Base-by-base conservation (phyloP, 208 protist species). In the Leishmania martiniquensis region DNA sequence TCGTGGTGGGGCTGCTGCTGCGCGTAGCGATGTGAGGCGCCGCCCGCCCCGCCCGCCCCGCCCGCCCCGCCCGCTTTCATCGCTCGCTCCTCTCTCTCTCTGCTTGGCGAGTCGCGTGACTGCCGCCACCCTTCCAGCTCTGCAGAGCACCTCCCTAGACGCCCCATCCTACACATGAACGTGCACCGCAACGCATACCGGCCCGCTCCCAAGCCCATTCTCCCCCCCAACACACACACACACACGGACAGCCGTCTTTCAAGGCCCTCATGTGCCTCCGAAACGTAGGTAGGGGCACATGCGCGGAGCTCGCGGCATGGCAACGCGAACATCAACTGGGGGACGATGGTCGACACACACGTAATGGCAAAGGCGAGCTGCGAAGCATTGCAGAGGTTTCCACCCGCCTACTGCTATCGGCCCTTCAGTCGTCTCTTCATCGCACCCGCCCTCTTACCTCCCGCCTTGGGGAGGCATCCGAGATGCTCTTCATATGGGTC, bases 1-100 rank as follows among this genome's bases (percentile, higher is more conserved):
- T 87, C 4, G 63, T 92, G 5, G 62, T 92, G 5, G 77, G 79
- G 32, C 52, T 90, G 3, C 77, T 90, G 9, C 44, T 89, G 55
- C 75, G 74, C 22, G 63, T 89, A 9, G 71, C 55, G 6, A 39
- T 37, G 13, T 84, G 72, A 76, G 59, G 39, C 42, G 42, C 25
- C 42, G 3, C 42, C 4, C 25, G 39, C 25, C 65, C 49, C n/a
- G n/a, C 57, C 29, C 29, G n/a, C 12, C 10, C n/a, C 10, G 10
- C n/a, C n/a, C 9, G 9, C 32, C 55, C 5, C 29, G 6, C 25
- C 29, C 54, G 12, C 25, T 32, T 59, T n/a, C 29, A 37, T 34
- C 29, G n/a, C 20, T 29, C 1, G 13, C 10, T n/a, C 54, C 57
- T 37, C 57, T 62, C 57, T 29, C 47, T 12, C 22, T 57, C 52